These are phyloP conservation scores for Beta macrorhiza DNA, from an alignment of 179 eudicot genomes.

Conservation along the genomic window DNA sequence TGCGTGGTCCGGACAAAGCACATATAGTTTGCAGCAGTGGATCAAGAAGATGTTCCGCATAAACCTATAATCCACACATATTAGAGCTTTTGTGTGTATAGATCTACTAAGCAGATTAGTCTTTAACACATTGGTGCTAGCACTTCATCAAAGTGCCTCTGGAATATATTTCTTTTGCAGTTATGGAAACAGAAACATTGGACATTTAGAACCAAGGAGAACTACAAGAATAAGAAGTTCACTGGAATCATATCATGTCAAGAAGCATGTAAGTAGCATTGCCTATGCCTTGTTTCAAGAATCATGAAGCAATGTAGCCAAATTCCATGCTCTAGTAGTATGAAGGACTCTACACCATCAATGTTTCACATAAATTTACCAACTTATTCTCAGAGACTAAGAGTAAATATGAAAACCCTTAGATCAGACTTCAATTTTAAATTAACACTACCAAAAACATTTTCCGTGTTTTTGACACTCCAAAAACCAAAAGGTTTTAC, in stretches of 20 bases:
- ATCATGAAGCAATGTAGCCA: neutral
- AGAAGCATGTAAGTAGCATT: neutral
- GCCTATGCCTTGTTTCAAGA: neutral
- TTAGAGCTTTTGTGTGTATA: neutral
- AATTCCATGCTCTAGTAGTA: neutral
- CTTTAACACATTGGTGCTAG: conserved; percentile 1
- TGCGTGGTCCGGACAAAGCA: conserved; percentile 82
- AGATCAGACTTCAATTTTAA: neutral
- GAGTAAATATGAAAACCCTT: neutral
- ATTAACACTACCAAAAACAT: neutral
- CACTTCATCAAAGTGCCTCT: conserved; percentile 4
- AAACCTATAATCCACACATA: conserved; percentile 52
- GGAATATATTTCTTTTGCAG: neutral
- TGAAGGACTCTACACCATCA: neutral
- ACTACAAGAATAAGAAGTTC: neutral
- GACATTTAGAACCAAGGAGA: neutral
- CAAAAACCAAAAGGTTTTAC: neutral
- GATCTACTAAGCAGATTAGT: neutral
- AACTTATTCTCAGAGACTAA: neutral
- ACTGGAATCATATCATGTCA: neutral
- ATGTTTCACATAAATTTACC: neutral
- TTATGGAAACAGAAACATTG: neutral
- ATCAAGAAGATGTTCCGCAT: conserved; percentile 87
- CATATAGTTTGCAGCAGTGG: conserved; percentile 49
- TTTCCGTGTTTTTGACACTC: neutral